Percentiles rank a stretch among this genome's conserved stretches.
Conservation (phyloP, 495 filamentous ascomycete genomes). For the Chlorociboria aeruginascens region DNA sequence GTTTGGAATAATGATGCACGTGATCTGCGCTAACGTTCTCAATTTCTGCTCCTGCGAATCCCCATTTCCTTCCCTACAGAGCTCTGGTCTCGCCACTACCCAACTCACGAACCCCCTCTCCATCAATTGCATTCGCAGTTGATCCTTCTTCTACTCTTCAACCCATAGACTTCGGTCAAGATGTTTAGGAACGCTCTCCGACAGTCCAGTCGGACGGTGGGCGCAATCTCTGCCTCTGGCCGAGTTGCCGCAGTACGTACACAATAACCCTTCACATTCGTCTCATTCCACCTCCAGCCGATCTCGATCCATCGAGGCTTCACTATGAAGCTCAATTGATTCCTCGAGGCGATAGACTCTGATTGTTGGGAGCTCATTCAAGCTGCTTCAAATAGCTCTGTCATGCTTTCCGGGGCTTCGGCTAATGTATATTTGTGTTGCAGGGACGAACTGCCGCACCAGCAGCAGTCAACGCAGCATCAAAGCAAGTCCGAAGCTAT, state of each 20-base stretch:
- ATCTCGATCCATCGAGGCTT: slow-evolving; percentile 22
- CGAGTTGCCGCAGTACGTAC: slow-evolving; percentile 86
- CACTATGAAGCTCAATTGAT: slow-evolving; percentile 35
- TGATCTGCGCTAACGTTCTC: neutral
- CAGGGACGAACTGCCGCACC: slow-evolving; percentile 82
- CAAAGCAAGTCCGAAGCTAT: slow-evolving; percentile 78
- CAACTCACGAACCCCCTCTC: slow-evolving; percentile 16
- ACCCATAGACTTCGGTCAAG: slow-evolving; percentile 25
- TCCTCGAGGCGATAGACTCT: slow-evolving; percentile 19
- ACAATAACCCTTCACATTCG: slow-evolving; percentile 7
- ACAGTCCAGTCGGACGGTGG: slow-evolving; percentile 87
- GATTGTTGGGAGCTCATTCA: slow-evolving; percentile 22
- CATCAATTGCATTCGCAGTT: slow-evolving; percentile 22
- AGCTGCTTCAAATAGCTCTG: slow-evolving; percentile 24
- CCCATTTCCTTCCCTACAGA: slow-evolving; percentile 5
- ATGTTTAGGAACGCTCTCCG: slow-evolving; percentile 99
- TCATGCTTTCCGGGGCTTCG: slow-evolving; percentile 31
- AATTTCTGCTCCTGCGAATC: neutral
- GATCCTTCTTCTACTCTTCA: slow-evolving; percentile 16
- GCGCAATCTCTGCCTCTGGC: slow-evolving; percentile 80
- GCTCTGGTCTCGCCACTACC: slow-evolving; percentile 11
- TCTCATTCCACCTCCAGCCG: slow-evolving; percentile 1
- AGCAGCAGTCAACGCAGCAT: slow-evolving; percentile 54
- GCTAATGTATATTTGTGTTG: slow-evolving; percentile 35
- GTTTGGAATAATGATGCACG: neutral